A percentile compares a stretch with the other conserved stretches of the same genome.
phyloP scores from a whole-genome alignment of 768 basidiomycete genomes.

The Fomitopsis serialis region DNA sequence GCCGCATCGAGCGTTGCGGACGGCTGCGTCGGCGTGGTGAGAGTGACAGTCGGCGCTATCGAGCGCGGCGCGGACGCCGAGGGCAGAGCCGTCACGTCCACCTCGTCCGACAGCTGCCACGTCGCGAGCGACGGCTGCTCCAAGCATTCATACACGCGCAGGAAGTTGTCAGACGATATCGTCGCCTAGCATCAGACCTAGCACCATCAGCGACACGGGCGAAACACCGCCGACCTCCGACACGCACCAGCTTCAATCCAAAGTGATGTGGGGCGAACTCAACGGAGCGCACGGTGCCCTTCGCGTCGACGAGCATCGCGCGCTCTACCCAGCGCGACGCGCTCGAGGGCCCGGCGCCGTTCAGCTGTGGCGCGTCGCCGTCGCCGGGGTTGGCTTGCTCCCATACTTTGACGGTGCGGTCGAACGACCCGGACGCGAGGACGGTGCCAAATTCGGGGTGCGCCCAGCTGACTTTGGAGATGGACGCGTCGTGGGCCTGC shows the following conservation, averaged over 20 bases:
- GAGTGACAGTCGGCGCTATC: conserved; percentile 49
- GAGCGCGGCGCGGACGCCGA: conserved; percentile 32
- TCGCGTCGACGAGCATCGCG: conserved; percentile 73
- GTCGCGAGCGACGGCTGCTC: conserved; percentile 66
- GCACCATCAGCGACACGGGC: background rate
- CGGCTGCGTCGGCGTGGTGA: conserved; percentile 71
- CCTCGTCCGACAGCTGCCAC: conserved; percentile 73
- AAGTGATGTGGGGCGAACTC: conserved; percentile 87
- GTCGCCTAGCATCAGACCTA: conserved; percentile 54
- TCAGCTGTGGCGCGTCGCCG: conserved; percentile 21
- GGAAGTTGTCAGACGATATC: conserved; percentile 80
- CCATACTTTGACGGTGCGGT: conserved; percentile 92
- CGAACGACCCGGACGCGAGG: conserved; percentile 83
- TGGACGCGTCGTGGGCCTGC: conserved; percentile 92
- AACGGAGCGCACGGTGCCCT: conserved; percentile 78
- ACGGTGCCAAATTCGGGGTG: conserved; percentile 90
- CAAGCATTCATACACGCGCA: conserved; percentile 88
- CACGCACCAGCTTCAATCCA: conserved; percentile 79
- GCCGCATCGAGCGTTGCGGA: conserved; percentile 41
- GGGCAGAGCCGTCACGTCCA: conserved; percentile 63
- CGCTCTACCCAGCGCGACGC: conserved; percentile 65
- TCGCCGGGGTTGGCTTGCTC: conserved; percentile 47
- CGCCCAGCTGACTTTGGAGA: conserved; percentile 82
- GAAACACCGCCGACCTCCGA: background rate
- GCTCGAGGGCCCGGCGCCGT: conserved; percentile 18